Conservation (phyloP, 1,284 basidiomycete genomes). For the Waitea zeae region DNA sequence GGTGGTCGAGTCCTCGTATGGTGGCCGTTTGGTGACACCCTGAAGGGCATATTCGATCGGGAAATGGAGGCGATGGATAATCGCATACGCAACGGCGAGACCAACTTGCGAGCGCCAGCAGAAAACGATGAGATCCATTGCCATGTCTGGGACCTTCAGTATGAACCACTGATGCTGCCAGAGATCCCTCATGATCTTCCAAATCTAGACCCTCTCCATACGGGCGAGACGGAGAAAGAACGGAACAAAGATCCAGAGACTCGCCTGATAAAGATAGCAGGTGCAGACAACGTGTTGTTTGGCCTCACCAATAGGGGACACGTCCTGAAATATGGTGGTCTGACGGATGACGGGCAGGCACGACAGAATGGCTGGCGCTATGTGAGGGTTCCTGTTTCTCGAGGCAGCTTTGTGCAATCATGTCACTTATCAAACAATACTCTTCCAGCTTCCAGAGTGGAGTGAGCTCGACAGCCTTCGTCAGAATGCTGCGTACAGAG, state of each 20-base stretch:
- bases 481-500: no score
- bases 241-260: background rate
- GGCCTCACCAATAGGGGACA: slow-evolving; percentile 68
- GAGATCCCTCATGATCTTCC: background rate
- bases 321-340: slow-evolving; percentile 38
- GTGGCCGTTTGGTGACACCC: slow-evolving; percentile 38
- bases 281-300: slow-evolving; percentile 45
- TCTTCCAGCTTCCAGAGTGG: no score
- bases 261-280: slow-evolving; percentile 62
- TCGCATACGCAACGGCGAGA: background rate
- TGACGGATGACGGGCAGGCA: slow-evolving; percentile 21
- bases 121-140: background rate
- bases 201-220: background rate
- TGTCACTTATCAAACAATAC: no score
- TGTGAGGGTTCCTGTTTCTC: slow-evolving; percentile 23
- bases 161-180: background rate
- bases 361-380: slow-evolving; percentile 50
- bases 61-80: background rate
- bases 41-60: background rate
- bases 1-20: slow-evolving; percentile 58
- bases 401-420: slow-evolving; percentile 1
- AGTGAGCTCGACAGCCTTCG: no score
- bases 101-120: background rate
- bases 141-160: background rate
- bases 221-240: background rate